Evolutionary conservation across 345 rosid genomes (phyloP), one percentile per base, ranked within the genome.

Genomic region (Carallia pectinifolia): DNA sequence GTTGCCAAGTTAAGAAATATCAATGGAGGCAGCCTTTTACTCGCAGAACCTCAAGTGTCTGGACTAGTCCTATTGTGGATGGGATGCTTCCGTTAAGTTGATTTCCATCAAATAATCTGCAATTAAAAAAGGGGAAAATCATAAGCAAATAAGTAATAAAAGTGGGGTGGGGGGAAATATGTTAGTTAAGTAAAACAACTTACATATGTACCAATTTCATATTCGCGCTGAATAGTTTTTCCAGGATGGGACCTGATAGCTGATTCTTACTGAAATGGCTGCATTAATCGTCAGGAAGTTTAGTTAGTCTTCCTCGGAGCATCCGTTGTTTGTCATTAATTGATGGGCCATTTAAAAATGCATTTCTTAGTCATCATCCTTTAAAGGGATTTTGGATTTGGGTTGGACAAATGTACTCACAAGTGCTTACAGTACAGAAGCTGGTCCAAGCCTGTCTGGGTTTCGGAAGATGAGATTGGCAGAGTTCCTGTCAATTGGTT

Each of bases 41-140:
- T 95, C 85, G 92, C 97, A 92, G 93, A 89, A 86, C 97, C 82
- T 95, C 99, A 39, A 95, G 96, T 16, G 93, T 86, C 86, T 81
- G 88, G 80, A 95, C 85, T 0, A 60, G 79, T 79, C 88, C 96
- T 76, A 92, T 39, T 15, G 93, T 65, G 48, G 86, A 47, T 1
- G 99, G 97, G 71, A 95, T 85, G n/a, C 65, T 62, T 63, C 97
- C 97, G 27, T 70, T 81, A 58, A 95, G 78, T 63, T 77, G 85
- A 75, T 90, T 95, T 55, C 93, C 89, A 73, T 95, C 97, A 60
- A 95, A 86, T 65, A 92, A 76, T 66, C 97, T 92, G 77, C 68
- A 47, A 71, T 75, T 6, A 23, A 62, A n/a, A 55, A 55, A 1
- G 2, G 47, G 47, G 10, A 53, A 60, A 73, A 59, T 60, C 59